Evolutionary conservation across 257 asterid genomes (phyloP).

Genomic region (Penstemon eatonii): DNA sequence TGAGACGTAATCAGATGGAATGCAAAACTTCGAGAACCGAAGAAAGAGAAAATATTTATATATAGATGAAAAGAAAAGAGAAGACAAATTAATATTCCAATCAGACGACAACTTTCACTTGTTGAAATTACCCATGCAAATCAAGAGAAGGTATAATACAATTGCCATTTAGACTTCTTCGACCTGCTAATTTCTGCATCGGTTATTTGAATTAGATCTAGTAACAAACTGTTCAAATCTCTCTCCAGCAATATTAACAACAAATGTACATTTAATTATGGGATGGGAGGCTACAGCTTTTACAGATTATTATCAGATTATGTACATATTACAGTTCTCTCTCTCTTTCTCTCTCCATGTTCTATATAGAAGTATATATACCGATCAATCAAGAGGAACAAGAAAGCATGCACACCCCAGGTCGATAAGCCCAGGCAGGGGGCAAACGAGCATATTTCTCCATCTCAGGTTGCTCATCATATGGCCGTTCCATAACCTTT

Average conservation of each 20-base stretch:
- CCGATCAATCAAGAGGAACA: slow-evolving; percentile 70
- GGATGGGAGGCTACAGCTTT: slow-evolving; percentile 26
- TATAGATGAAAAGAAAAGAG: too few relatives aligned
- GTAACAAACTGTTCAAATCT: too few relatives aligned
- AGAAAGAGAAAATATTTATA: too few relatives aligned
- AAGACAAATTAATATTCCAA: too few relatives aligned
- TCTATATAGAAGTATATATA: neutral
- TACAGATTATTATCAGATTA: slow-evolving; percentile 31
- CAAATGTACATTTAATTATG: neutral
- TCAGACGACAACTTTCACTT: too few relatives aligned
- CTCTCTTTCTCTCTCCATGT: neutral
- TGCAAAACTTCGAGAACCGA: too few relatives aligned
- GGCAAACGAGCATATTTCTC: slow-evolving; percentile 91
- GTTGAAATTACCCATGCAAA: too few relatives aligned
- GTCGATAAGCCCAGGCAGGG: slow-evolving; percentile 99
- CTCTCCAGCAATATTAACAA: neutral
- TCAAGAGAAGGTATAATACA: too few relatives aligned
- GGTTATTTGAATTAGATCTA: too few relatives aligned
- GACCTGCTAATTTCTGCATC: too few relatives aligned
- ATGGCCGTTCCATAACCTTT: slow-evolving; percentile 74
- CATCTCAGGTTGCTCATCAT: slow-evolving; percentile 95
- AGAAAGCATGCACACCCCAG: slow-evolving; percentile 97
- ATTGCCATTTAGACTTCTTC: too few relatives aligned
- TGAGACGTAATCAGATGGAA: too few relatives aligned
- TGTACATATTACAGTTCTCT: slow-evolving; percentile 39